Conservation (phyloP, 306 rosid species). For the Trifolium dubium region DNA sequence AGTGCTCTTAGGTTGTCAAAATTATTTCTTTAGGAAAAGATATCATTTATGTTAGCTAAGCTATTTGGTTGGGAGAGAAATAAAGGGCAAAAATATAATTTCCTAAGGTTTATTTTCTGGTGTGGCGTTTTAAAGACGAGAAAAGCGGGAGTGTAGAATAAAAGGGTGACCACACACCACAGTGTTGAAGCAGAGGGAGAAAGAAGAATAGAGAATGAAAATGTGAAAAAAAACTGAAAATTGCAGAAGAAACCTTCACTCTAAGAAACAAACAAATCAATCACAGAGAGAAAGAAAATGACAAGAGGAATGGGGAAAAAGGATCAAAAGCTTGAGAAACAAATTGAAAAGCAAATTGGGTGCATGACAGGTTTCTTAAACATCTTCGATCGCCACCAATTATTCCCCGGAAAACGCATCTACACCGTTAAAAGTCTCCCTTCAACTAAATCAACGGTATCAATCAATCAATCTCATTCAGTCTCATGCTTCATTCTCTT, state of each 20-base stretch:
- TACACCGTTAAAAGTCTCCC: conserved; percentile 72
- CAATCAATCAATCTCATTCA: neutral
- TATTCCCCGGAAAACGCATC: conserved; percentile 74
- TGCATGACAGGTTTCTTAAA: conserved; percentile 95
- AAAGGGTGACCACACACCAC: conserved; percentile 22
- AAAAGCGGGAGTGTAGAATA: conserved; percentile 75
- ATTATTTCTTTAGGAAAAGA: too few relatives aligned
- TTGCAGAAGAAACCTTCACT: neutral
- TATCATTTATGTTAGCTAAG: neutral
- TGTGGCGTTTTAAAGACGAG: conserved; percentile 56
- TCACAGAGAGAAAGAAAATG: conserved; percentile 40
- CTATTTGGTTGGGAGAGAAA: neutral
- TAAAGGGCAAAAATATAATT: conserved; percentile 41
- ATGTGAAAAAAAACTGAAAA: neutral
- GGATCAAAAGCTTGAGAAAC: conserved; percentile 70
- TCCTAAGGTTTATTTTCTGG: neutral
- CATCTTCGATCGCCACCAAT: conserved; percentile 90
- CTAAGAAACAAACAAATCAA: neutral
- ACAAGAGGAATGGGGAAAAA: conserved; percentile 51
- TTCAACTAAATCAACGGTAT: conserved; percentile 50
- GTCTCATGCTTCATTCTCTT: neutral
- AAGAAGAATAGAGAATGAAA: neutral
- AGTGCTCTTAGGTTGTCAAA: too few relatives aligned
- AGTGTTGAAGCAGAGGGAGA: neutral
- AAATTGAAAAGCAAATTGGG: conserved; percentile 82